Conservation (phyloP, 2,329 filamentous ascomycete species). For the Ophiostoma fasciatum region DNA sequence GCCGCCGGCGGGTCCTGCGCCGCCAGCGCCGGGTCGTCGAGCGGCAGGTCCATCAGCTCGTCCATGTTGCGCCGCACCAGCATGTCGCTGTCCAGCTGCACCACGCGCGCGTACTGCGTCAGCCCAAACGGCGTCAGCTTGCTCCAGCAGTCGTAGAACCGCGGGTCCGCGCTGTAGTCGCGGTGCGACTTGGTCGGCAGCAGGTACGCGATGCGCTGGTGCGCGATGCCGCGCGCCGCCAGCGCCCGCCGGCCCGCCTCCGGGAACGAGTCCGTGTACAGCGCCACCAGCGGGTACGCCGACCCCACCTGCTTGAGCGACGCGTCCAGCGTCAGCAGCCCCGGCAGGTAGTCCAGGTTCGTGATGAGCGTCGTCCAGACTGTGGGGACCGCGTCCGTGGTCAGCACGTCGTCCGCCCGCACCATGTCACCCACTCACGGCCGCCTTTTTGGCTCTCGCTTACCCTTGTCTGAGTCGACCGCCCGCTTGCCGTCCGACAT, state of each 20-base stretch:
- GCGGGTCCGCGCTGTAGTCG: slow-evolving; percentile 61
- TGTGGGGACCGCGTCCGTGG: background rate
- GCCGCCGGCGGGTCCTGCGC: slow-evolving; percentile 9
- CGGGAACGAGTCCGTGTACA: slow-evolving; percentile 71
- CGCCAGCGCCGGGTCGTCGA: slow-evolving; percentile 22
- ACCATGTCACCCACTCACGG: no score
- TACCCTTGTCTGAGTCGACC: slow-evolving; percentile 19
- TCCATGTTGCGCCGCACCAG: slow-evolving; percentile 75
- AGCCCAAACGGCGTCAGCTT: slow-evolving; percentile 72
- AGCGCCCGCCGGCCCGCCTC: slow-evolving; percentile 53
- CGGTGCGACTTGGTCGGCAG: slow-evolving; percentile 45
- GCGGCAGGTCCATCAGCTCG: slow-evolving; percentile 70
- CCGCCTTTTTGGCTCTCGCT: no score
- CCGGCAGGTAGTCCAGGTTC: slow-evolving; percentile 66
- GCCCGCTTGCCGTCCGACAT: slow-evolving; percentile 20
- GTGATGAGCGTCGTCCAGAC: slow-evolving; percentile 85
- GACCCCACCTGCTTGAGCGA: slow-evolving; percentile 52
- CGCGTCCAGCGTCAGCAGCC: slow-evolving; percentile 67
- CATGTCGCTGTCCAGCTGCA: slow-evolving; percentile 85
- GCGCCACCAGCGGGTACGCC: slow-evolving; percentile 63
- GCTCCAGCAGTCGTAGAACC: slow-evolving; percentile 84
- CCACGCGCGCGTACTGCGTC: slow-evolving; percentile 60
- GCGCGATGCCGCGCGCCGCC: slow-evolving; percentile 50
- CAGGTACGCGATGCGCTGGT: slow-evolving; percentile 57
- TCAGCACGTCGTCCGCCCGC: no score